Base-by-base conservation (phyloP, 208 protist genomes). In the Trypanosoma theileri region DNA sequence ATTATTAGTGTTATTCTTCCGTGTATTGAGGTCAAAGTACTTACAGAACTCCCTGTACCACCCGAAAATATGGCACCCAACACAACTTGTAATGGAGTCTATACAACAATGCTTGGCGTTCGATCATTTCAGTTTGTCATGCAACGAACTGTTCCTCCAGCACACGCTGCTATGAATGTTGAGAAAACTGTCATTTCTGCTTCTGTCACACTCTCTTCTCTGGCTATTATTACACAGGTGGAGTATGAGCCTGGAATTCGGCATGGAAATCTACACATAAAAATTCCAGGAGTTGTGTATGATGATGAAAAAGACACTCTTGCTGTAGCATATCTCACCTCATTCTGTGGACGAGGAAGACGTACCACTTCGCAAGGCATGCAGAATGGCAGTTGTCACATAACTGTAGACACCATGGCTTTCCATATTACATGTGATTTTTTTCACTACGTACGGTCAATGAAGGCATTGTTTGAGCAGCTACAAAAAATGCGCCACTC, bases 161-260 rank as follows among this genome's bases (percentile, higher is more conserved):
- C 60, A 12, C 82, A 82, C 2, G 84, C 85, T 22, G 82, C 84
- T 46, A 76, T 68, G 16, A 21, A 51, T 11, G 59, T 63, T 10
- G 71, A 83, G 22, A 57, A 60, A 51, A 66, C 67, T 14, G 70
- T 73, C 19, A 31, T 88, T 35, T 82, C 75, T 0, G 79, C 58
- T n/a, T 93, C 88, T n/a, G 63, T 89, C 21, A 80, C 66, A 17
- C 24, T 93, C 11, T 75, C 69, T 28, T 86, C 86, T 35, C 17
- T 89, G 14, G 81, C 88, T 3, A 19, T 89, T 21, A 70, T 93
- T 28, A 87, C 78, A 13, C 91, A 96, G 65, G 82, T 96, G 24
- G 84, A 92, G 65, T 85, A 87, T 56, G 91, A 96, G 71, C 91
- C 87, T 28, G 45, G 89, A 17, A 26, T 46, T 40, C 85, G 91